phyloP scores from a whole-genome alignment of 2,329 filamentous ascomycete species.

The Phyllosticta citrichinensis region DNA sequence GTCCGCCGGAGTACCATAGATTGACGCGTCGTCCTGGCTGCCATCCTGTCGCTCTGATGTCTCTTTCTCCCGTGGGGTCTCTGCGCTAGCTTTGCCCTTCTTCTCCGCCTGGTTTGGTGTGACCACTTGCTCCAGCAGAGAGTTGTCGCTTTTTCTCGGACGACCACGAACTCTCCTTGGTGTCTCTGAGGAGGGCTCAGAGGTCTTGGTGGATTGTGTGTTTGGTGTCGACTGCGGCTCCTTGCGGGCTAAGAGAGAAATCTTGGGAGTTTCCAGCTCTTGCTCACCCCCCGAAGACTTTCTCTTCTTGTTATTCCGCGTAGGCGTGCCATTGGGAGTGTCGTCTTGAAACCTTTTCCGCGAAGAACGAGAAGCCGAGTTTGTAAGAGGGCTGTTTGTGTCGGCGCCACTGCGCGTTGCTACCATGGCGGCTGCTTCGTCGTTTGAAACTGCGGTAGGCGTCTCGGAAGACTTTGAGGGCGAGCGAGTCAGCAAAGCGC shows the following conservation, averaged over 20 bases:
- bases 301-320: slow-evolving; percentile 4
- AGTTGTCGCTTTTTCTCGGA: neutral
- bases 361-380: slow-evolving; percentile 2
- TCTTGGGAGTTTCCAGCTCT: slow-evolving; percentile 1
- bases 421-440: slow-evolving; percentile 5
- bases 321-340: slow-evolving; percentile 1
- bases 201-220: neutral
- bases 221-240: neutral
- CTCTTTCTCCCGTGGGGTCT: neutral
- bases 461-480: slow-evolving; percentile 14
- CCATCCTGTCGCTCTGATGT: neutral
- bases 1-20: slow-evolving; percentile 5
- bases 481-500: slow-evolving; percentile 21
- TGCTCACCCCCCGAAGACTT: neutral
- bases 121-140: neutral
- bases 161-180: neutral
- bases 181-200: neutral
- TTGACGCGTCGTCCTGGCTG: neutral
- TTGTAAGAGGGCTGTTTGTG: slow-evolving; percentile 4
- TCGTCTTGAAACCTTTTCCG: slow-evolving; percentile 9
- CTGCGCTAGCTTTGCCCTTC: neutral
- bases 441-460: neutral
- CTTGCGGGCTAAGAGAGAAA: neutral
- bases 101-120: neutral
- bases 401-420: slow-evolving; percentile 8